Evolutionary conservation across 106 monocot genomes (phyloP).

Genomic region (Hemerocallis citrina): DNA sequence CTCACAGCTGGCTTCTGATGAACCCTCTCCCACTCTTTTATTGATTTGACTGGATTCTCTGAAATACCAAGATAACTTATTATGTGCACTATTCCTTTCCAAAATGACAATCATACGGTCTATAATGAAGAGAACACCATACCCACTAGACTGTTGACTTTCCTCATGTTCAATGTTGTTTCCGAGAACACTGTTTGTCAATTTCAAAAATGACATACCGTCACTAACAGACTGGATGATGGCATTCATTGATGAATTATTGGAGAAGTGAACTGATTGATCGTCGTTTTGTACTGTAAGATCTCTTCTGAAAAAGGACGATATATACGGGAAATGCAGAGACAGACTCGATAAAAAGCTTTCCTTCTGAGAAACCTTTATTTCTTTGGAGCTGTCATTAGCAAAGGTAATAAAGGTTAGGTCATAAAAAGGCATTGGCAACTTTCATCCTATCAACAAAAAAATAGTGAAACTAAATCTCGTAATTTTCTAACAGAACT

Average conservation of each 20-base stretch:
- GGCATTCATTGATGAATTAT: conserved; percentile 4
- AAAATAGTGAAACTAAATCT: background rate
- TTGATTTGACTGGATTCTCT: conserved; percentile 20
- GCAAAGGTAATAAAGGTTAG: background rate
- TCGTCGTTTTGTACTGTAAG: conserved; percentile 3
- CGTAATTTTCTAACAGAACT: too few species aligned
- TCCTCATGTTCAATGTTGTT: conserved; percentile 16
- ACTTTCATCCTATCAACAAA: background rate
- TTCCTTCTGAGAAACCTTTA: conserved; percentile 18
- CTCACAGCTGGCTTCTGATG: conserved; percentile 9
- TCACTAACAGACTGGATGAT: conserved; percentile 7
- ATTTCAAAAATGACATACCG: conserved; percentile 11
- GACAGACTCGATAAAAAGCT: conserved; percentile 58
- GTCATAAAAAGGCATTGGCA: background rate
- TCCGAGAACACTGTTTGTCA: conserved; percentile 10
- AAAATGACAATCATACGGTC: background rate
- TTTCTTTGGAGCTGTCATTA: conserved; percentile 29
- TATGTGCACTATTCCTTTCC: background rate
- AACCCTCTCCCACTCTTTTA: conserved; percentile 4
- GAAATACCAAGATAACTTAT: conserved; percentile 9
- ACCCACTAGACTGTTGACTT: conserved; percentile 15
- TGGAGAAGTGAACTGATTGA: background rate
- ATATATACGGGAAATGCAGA: conserved; percentile 49
- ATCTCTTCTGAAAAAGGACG: conserved; percentile 38
- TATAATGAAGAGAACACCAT: conserved; percentile 3